A percentile compares a stretch with the other conserved stretches of the same genome.
Conservation (phyloP, 176 grass and related monocot genomes). For the Luzula sylvatica region DNA sequence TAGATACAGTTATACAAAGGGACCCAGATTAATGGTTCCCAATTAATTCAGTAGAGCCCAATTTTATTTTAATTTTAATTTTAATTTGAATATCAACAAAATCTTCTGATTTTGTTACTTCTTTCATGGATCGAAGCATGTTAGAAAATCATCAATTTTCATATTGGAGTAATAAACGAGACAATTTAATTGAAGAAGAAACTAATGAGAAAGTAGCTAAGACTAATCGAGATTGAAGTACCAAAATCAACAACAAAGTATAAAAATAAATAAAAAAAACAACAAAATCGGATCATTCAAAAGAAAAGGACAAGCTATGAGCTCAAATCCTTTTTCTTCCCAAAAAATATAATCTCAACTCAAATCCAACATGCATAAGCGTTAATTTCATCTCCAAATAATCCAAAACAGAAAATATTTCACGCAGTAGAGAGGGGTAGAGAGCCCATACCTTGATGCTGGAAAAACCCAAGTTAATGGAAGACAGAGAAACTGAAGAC, state of each 20-base stretch:
- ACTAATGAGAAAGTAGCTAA: neutral
- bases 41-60: neutral
- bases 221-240: constrained; percentile 8
- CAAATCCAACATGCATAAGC: too few species aligned
- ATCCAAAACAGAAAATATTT: neutral
- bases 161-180: neutral
- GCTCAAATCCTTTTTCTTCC: neutral
- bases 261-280: constrained; percentile 1
- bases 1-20: neutral
- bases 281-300: neutral
- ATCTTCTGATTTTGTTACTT: neutral
- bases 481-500: too few species aligned
- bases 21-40: neutral
- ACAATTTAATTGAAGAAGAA: neutral
- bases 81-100: neutral
- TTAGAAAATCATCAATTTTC: neutral
- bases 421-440: neutral
- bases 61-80: neutral
- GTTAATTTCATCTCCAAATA: constrained; percentile 7
- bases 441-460: constrained; percentile 17
- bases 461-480: too few species aligned
- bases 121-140: neutral
- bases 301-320: neutral
- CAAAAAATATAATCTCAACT: neutral
- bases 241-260: neutral